Base-by-base conservation (phyloP, 2,329 filamentous ascomycete species). In the Penicillium sp. region DNA sequence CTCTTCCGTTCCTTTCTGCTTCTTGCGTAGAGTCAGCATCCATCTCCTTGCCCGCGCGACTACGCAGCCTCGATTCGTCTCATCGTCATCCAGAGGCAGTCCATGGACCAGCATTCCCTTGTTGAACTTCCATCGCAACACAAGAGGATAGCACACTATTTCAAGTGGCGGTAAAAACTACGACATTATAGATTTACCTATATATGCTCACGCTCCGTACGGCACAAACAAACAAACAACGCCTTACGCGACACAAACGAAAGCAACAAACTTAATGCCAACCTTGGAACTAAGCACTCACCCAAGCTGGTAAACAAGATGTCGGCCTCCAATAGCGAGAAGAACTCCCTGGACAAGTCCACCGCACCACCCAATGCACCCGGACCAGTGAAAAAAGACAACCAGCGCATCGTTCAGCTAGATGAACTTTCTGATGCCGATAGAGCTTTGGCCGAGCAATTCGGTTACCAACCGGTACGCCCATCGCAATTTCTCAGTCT, bases 381-480 rank as follows among this genome's bases (percentile, higher is more conserved):
- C 18, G 26, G 23, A 33, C 21, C 40, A 24, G 40, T 49, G 6
- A 54, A 56, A 30, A 43, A 45, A 21, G 5, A 47, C 40, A 40
- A 52, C 26, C 46, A 59, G 24, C 52, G 52, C 28, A 52, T 59
- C 42, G 59, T 67, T 16, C 60, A 64, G 16, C 45, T 68, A 18
- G 62, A 65, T 21, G 66, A 68, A 35, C 47, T 67, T 40, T 62
- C 47, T 56, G 62, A 56, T 14, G 66, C 65, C 45, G 66, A 69
- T 52, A 55, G 65, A 35, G 65, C 56, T 18, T 57, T 69, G 21
- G 66, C 66, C 18, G 66, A 68, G 59, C 61, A 68, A 56, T 68
- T 68, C 59, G 66, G 66, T 14, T 69, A 69, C 52, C 67, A 68
- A 51, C 66, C 66, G 47, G 66, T 68, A 64, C 43, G 62, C 54